These are phyloP conservation scores for Trametes coccinea DNA, from an alignment of 768 basidiomycete species.

Conservation along the genomic window DNA sequence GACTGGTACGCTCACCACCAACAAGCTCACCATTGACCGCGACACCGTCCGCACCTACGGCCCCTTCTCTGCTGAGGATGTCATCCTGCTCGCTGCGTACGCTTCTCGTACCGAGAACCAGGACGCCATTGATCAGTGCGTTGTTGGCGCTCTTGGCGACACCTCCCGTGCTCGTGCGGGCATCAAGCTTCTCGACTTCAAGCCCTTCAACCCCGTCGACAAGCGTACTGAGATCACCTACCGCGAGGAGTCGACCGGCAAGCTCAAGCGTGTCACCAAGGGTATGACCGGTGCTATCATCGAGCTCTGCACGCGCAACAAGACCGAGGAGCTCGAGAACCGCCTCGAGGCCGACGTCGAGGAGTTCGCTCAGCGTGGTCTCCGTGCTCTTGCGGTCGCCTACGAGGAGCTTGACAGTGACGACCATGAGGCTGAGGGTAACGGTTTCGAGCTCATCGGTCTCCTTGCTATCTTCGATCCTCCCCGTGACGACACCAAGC, in stretches of 20 bases:
- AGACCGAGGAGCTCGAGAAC: constrained; percentile 90
- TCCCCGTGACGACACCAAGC: constrained; percentile 97
- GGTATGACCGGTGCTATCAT: constrained; percentile 99
- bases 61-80: constrained; percentile 84
- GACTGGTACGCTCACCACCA: constrained; percentile 97
- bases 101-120: constrained; percentile 99
- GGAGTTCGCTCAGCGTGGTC: constrained; percentile 93
- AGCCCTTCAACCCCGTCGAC: constrained; percentile 99
- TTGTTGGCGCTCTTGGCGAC: constrained; percentile 79
- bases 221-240: constrained; percentile 99
- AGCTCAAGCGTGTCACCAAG: constrained; percentile 98
- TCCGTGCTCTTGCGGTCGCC: constrained; percentile 95
- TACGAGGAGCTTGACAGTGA: constrained; percentile 89
- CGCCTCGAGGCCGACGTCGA: constrained; percentile 93
- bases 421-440: constrained; percentile 84
- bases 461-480: constrained; percentile 97
- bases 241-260: constrained; percentile 90
- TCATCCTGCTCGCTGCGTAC: constrained; percentile 92
- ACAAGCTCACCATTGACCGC: constrained; percentile 98
- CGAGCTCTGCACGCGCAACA: constrained; percentile 96
- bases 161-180: constrained; percentile 76
- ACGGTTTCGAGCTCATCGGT: constrained; percentile 97
- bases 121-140: constrained; percentile 93
- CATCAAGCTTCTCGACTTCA: constrained; percentile 97
- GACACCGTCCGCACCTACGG: constrained; percentile 90